Percentiles rank a stretch among this genome's conserved stretches.
Evolutionary conservation across 2,329 filamentous ascomycete genomes (phyloP).

Genomic region (Beauveria australis): DNA sequence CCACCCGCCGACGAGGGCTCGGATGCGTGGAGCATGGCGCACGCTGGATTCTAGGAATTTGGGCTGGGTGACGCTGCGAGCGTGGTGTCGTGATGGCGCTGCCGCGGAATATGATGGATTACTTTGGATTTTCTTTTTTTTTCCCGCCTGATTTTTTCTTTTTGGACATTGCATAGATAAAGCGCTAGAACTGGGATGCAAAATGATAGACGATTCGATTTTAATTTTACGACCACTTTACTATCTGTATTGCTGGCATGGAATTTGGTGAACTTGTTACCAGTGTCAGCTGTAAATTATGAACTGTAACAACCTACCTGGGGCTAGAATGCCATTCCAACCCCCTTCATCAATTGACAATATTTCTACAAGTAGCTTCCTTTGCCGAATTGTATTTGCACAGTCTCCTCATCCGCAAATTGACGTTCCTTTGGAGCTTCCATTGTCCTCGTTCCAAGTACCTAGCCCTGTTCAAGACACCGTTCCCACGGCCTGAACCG

Average conservation of each 20-base stretch:
- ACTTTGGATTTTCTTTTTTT: not conserved
- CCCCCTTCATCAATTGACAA: too few species aligned
- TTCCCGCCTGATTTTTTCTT: not conserved
- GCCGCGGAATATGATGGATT: too few species aligned
- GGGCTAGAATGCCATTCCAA: too few species aligned
- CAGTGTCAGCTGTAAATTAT: too few species aligned
- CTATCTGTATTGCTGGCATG: not conserved
- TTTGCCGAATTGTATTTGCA: too few species aligned
- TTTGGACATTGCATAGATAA: not conserved
- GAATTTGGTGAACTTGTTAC: not conserved
- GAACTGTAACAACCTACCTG: too few species aligned
- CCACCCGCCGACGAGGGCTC: not conserved
- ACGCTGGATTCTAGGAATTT: not conserved
- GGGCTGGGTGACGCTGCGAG: too few species aligned
- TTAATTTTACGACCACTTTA: not conserved
- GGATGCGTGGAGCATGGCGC: not conserved
- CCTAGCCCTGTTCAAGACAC: not conserved
- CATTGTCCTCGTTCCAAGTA: not conserved
- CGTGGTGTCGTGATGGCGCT: too few species aligned
- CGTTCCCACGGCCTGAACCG: not conserved
- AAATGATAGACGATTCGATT: not conserved
- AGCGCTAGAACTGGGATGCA: not conserved
- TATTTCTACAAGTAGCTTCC: too few species aligned
- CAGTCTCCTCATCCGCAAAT: too few species aligned
- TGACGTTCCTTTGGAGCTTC: not conserved